Evolutionary conservation across 495 filamentous ascomycete genomes (phyloP), one percentile per base, ranked within the genome.

Genomic region (Opeltia flavorubescens): DNA sequence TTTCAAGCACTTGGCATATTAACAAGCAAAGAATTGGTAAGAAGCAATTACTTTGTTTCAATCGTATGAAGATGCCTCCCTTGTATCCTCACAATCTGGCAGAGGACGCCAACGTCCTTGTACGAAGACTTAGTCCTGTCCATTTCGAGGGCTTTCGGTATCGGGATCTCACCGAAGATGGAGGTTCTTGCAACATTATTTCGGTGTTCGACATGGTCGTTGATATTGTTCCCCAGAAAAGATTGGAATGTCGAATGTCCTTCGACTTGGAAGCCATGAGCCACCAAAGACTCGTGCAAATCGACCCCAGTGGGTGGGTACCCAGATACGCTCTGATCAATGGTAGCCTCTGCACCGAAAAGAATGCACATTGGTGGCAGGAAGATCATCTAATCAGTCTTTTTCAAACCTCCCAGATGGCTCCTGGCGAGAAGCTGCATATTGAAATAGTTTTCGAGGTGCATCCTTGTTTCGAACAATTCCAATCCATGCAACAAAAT

Each of bases 1-100:
- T 30, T 34, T 29, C 47, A 1, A 54, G 43, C 24, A 50, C 42
- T n/a, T 54, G 47, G 51, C 42, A 43, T n/a, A 8, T 35, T 21
- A 41, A 5, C 15, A 21, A 41, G 23, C 26, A 27, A 5, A 8
- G 13, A 25, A 11, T 34, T 46, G 18, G 30, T 7, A 21, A 17
- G 23, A 38, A 13, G 21, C 42, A 47, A 20, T 21, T 47, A 3
- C 49, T 26, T 13, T 47, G 38, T 12, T 54, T 50, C 36, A 28
- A 50, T 24, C 51, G 51, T 18, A 31, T 15, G 1, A 4, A 35
- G 30, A 36, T 47, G 44, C 51, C 51, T 24, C 26, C 38, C 13
- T 43, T 46, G 4, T 47, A 46, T 25, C 51, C 51, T 2, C 13
- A 27, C 23, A 31, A 17, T 12, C 18, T 54, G 26, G 46, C 34